Base-by-base conservation (phyloP, 148 eudicot genomes). In the Silene latifolia region DNA sequence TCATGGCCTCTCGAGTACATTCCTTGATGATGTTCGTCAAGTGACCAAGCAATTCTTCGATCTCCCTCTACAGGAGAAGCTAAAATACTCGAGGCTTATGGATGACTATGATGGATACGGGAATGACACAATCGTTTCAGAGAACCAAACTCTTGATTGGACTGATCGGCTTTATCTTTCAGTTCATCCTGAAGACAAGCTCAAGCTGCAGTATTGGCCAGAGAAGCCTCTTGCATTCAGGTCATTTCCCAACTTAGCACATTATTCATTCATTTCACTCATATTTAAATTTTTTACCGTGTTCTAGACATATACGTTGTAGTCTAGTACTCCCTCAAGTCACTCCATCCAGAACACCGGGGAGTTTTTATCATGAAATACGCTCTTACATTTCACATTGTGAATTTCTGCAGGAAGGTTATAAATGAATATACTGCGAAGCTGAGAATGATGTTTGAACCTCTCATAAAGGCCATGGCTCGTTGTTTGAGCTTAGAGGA, bases 101-200 rank as follows among this genome's bases (percentile, higher is more conserved):
- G 83, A 76, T 51, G 90, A 81, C 3, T 3, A 60, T 25, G 89
- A 92, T 63, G 95, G 95, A 15, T 90, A 90, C 23, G 89, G 91
- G 21, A 85, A 82, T 21, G 92, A 90, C 79, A 53, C 81, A 2
- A 67, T 82, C 73, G 76, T 85, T 72, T 84, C 85, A 0, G 80
- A 84, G 64, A 61, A 76, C 56, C 97, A 89, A 66, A 78, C 72
- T 66, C 81, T 89, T 62, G 89, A 90, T 53, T 90, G 97, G 95
- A 76, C 72, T 9, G 97, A 92, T 72, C 78, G 97, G 18, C 72
- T 90, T 76, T 87, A 79, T 76, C 87, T 90, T 20, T 65, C 59
- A 0, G 75, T 81, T 8, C 25, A 72, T 62, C 94, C 97, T 2
- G 42, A 77, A 71, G 35, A 83, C n/a, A 74, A 80, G 58, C 81